Conservation (phyloP, 2,329 filamentous ascomycete species). For the Pseudocercospora pini-densiflorae region DNA sequence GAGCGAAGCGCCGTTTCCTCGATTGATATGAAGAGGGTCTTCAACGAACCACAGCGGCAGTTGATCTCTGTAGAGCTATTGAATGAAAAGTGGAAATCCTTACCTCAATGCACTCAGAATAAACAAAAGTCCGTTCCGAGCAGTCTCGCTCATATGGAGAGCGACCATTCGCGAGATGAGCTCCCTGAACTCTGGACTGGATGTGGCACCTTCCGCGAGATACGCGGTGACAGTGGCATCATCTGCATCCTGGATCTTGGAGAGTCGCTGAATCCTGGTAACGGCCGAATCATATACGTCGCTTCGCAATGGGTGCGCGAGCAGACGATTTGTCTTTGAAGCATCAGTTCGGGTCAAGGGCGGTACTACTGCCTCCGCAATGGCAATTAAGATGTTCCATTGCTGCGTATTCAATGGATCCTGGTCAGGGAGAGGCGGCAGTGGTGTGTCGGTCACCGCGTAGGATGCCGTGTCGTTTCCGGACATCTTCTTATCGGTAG, state of each 20-base stretch:
- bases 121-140: conserved; percentile 54
- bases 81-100: conserved; percentile 28
- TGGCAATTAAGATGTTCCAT: conserved; percentile 63
- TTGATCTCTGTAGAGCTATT: not conserved
- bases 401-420: conserved; percentile 59
- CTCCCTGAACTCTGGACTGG: conserved; percentile 59
- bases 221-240: conserved; percentile 43
- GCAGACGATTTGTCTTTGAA: conserved; percentile 28
- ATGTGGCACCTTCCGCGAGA: conserved; percentile 41
- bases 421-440: conserved; percentile 50
- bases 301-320: conserved; percentile 33
- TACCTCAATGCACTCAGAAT: conserved; percentile 61
- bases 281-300: conserved; percentile 55
- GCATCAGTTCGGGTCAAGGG: conserved; percentile 50
- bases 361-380: conserved; percentile 64
- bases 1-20: conserved; percentile 1
- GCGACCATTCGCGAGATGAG: conserved; percentile 56
- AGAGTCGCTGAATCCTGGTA: conserved; percentile 51
- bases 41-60: conserved; percentile 4
- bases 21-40: not conserved
- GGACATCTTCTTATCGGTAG: conserved; percentile 27
- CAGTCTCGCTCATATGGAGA: conserved; percentile 54
- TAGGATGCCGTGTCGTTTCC: conserved; percentile 18
- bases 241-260: conserved; percentile 47
- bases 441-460: conserved; percentile 24